Base-by-base conservation (phyloP, 2,329 filamentous ascomycete genomes). In the Claviceps pazoutovae region DNA sequence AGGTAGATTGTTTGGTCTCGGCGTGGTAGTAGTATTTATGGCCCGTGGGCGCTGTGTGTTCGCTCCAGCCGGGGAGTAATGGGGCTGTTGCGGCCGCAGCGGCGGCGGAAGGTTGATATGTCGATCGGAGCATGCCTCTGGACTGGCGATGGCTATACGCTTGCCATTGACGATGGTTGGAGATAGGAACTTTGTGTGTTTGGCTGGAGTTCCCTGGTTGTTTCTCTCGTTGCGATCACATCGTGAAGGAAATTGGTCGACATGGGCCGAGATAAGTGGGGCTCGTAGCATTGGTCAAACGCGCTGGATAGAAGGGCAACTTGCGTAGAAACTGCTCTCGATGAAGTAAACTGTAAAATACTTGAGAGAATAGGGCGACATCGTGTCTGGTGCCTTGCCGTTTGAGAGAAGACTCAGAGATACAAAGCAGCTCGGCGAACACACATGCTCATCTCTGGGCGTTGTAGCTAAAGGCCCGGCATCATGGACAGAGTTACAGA, bases 11-110 rank as follows among this genome's bases (percentile, higher is more conserved):
- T 61, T 93, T 88, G 1, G 87, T 91, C 51, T 78, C 73, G 46
- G 82, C 74, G 69, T 95, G 84, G 71, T 94, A 93, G 68, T 90
- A 96, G 71, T 95, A 96, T 30, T 76, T 76, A 66, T 95, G 89
- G 4, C 88, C 88, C 49, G 84, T 84, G 5, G 89, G 90, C 50
- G 90, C 88, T 68, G 83, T 90, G 70, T 96, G 89, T 67, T 95
- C 87, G n/a, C 86, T 88, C 90, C 90, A 96, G 56, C 88, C 89
- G 44, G 83, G 74, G 30, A 83, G 84, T 1, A 96, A 73, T 38
- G 86, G 80, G 46, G 51, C 36, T 4, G 79, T 73, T 39, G 70
- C 64, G 17, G 59, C 58, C 8, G 54, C 58, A 1, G 57, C 60
- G 7, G 69, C 54, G 51, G 66, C 64, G 9, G 77, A 75, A 21